Conservation (phyloP, 352 stramenopile genomes). For the Phytophthora colocasiae region DNA sequence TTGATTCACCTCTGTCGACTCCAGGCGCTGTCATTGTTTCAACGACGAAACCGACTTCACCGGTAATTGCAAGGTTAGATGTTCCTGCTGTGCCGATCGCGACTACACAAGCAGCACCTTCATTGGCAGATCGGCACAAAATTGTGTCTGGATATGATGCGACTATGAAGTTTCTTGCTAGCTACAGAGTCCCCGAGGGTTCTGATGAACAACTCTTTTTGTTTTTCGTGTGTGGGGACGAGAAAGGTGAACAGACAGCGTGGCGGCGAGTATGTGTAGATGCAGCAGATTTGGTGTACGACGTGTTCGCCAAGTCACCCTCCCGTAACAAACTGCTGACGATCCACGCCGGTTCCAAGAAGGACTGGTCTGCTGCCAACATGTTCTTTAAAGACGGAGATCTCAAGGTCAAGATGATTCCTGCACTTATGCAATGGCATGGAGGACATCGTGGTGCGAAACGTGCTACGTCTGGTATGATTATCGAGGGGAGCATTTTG, state of each 20-base stretch:
- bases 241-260: constrained; percentile 48
- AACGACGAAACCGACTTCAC: neutral
- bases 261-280: constrained; percentile 59
- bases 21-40: constrained; percentile 13
- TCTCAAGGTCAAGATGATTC: constrained; percentile 71
- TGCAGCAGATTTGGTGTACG: constrained; percentile 55
- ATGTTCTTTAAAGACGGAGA: constrained; percentile 68
- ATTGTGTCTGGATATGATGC: constrained; percentile 59
- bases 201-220: constrained; percentile 66
- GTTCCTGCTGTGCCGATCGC: constrained; percentile 3
- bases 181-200: constrained; percentile 37
- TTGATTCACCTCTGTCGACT: constrained; percentile 9
- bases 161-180: constrained; percentile 56
- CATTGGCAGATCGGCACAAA: constrained; percentile 51
- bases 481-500: constrained; percentile 59
- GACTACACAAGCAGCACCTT: neutral
- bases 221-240: constrained; percentile 75
- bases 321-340: constrained; percentile 56
- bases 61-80: neutral
- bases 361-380: constrained; percentile 66
- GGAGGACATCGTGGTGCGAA: constrained; percentile 42
- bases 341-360: constrained; percentile 62
- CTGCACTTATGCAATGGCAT: constrained; percentile 74
- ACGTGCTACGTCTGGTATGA: constrained; percentile 65
- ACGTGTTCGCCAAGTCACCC: constrained; percentile 64